These are phyloP conservation scores for Pseudopithomyces maydicus DNA, from an alignment of 2,329 filamentous ascomycete species.

Conservation along the genomic window DNA sequence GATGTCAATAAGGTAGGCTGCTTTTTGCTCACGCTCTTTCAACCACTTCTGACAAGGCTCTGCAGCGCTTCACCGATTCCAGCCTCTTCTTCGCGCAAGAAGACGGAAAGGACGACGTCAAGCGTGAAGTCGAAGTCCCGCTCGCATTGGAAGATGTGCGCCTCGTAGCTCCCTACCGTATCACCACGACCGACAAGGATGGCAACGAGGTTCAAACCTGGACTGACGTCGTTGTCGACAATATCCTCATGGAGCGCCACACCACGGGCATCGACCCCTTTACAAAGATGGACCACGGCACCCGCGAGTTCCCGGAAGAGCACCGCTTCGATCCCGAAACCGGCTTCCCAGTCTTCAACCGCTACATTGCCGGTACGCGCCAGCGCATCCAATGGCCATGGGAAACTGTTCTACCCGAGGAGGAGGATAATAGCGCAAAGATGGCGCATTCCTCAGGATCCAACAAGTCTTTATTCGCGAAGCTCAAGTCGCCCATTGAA, in stretches of 20 bases:
- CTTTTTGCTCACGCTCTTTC: background rate
- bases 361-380: slow-evolving; percentile 43
- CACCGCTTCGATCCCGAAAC: slow-evolving; percentile 38
- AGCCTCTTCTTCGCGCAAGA: slow-evolving; percentile 38
- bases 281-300: slow-evolving; percentile 33
- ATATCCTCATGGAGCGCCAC: slow-evolving; percentile 36
- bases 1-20: slow-evolving; percentile 47
- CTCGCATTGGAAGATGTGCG: slow-evolving; percentile 75
- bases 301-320: slow-evolving; percentile 28
- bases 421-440: background rate
- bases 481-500: background rate
- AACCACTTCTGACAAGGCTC: slow-evolving; percentile 2
- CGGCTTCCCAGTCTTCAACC: slow-evolving; percentile 36
- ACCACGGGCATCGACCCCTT: slow-evolving; percentile 38
- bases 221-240: slow-evolving; percentile 57
- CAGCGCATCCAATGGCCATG: slow-evolving; percentile 39
- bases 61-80: slow-evolving; percentile 49
- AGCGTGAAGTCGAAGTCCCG: slow-evolving; percentile 58
- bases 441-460: background rate
- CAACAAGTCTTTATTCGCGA: background rate
- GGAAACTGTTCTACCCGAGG: slow-evolving; percentile 19
- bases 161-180: slow-evolving; percentile 74
- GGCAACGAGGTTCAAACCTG: slow-evolving; percentile 63
- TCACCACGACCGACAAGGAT: slow-evolving; percentile 50
- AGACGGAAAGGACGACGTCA: slow-evolving; percentile 44